Conservation (phyloP, 192 early-diverging fungal genomes). For the Helicostylum pulchrum region DNA sequence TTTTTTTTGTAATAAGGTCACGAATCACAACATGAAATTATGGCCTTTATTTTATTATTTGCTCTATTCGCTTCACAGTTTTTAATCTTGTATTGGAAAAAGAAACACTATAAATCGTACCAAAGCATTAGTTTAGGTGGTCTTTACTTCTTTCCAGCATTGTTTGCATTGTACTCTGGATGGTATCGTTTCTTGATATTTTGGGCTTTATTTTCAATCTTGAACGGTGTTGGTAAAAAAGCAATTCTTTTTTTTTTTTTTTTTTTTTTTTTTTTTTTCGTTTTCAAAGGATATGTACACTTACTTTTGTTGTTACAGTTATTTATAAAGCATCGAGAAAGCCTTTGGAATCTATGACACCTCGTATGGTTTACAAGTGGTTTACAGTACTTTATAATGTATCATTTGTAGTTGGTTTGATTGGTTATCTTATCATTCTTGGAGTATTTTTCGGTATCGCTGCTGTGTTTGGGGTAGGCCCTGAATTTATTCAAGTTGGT, state of each 20-base stretch:
- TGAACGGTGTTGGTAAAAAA: slow-evolving; percentile 33
- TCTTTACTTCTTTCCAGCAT: slow-evolving; percentile 43
- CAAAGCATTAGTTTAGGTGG: slow-evolving; percentile 49
- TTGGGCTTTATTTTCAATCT: slow-evolving; percentile 30
- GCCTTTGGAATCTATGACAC: slow-evolving; percentile 57
- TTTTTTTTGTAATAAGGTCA: slow-evolving; percentile 32
- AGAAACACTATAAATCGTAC: slow-evolving; percentile 55
- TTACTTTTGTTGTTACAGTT: slow-evolving; percentile 31
- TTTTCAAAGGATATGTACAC: not conserved
- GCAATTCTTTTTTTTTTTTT: not conserved
- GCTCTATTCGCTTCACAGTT: slow-evolving; percentile 56
- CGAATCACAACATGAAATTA: slow-evolving; percentile 50
- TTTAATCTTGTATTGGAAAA: slow-evolving; percentile 58
- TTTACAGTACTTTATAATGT: slow-evolving; percentile 54
- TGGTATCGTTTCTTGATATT: slow-evolving; percentile 35
- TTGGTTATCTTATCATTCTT: slow-evolving; percentile 53
- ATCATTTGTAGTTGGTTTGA: slow-evolving; percentile 54
- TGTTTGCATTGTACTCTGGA: slow-evolving; percentile 32
- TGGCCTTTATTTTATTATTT: slow-evolving; percentile 55
- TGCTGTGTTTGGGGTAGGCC: slow-evolving; percentile 39
- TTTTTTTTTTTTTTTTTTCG: not conserved
- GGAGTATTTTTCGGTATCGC: slow-evolving; percentile 51
- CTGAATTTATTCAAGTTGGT: slow-evolving; percentile 39
- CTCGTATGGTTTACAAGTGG: slow-evolving; percentile 62
- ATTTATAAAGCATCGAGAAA: slow-evolving; percentile 54